Evolutionary conservation across 371 early-diverging fungal species (phyloP).

Genomic region (Mortierella sp.): DNA sequence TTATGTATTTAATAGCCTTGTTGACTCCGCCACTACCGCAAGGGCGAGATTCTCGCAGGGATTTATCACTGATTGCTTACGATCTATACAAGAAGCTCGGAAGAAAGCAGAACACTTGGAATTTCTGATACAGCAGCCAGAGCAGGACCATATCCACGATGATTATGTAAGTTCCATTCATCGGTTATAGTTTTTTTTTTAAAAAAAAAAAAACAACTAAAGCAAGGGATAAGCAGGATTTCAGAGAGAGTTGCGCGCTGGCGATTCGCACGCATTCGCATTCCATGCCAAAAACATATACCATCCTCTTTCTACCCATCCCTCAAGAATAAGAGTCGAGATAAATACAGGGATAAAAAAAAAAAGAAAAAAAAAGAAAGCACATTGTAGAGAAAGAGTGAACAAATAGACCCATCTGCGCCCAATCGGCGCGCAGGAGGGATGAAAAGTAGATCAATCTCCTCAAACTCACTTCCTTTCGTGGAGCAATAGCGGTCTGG

Average conservation of each 20-base stretch:
- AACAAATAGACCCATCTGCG: background rate
- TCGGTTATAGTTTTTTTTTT: background rate
- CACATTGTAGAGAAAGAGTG: background rate
- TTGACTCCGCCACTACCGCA: conserved; percentile 26
- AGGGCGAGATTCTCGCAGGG: conserved; percentile 32
- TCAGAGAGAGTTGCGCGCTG: background rate
- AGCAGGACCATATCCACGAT: conserved; percentile 6
- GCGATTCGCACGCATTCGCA: background rate
- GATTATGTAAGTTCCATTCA: conserved; percentile 5
- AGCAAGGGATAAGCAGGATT: no score
- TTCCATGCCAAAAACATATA: background rate
- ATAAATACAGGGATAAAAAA: background rate
- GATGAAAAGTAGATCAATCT: background rate
- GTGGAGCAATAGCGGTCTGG: conserved; percentile 16
- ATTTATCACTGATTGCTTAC: conserved; percentile 15
- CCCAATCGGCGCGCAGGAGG: no score
- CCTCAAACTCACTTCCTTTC: background rate
- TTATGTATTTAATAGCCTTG: conserved; percentile 14
- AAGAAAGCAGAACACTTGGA: conserved; percentile 24
- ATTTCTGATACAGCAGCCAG: conserved; percentile 5
- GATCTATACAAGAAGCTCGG: conserved; percentile 27
- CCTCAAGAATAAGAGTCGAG: background rate
- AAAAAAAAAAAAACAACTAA: background rate
- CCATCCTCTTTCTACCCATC: background rate
- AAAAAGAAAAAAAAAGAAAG: conserved; percentile 1